Base-by-base conservation (phyloP, 2,329 filamentous ascomycete species). In the Ceratocystis eucalypticola region DNA sequence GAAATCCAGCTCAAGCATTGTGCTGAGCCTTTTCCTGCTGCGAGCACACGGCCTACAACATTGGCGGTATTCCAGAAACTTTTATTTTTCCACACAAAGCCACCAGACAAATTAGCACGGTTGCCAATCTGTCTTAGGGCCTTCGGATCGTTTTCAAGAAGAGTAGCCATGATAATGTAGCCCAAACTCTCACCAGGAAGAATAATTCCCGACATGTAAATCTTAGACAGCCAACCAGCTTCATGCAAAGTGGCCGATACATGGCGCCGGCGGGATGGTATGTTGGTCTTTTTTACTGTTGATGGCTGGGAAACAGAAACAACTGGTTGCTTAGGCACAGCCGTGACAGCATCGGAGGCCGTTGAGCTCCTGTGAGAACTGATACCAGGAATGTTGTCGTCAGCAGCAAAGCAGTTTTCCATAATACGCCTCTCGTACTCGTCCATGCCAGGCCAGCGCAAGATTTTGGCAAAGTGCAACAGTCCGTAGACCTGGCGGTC, bases 1-100 rank as follows among this genome's bases (percentile, higher is more conserved):
- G 84, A 86, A 65, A 88, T 78, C 85, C 85, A 87, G 64, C 85
- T 85, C 83, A 88, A 84, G 71, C 85, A 85, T 71, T 88, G 85
- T 0, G 80, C 80, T 17, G 84, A 81, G 2, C 84, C 84, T 65
- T 80, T 80, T 6, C 83, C 82, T 33, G 84, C 84, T 37, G 84
- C 84, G 44, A 88, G 75, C 2, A 88, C 84, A 33, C 84, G 81
- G 2, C 85, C 85, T 8, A 88, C 80, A 53, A 88, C 78, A 71
- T 84, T 87, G 12, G 81, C 79, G 1, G 82, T 86, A 73, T 84
- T 88, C 85, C 85, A 88, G 72, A 87, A 88, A 69, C 84, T 88
- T 76, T 83, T 85, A 1, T 80, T 80, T 3, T 74, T 75, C 71
- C 87, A 87, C 2, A 86, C 78, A 69, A 88, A 88, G 0, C 86